A percentile compares a stretch with the other conserved stretches of the same genome.
These are phyloP conservation scores for Ophiocordyceps robertsii DNA, from an alignment of 2,329 filamentous ascomycete species.

Conservation along the genomic window DNA sequence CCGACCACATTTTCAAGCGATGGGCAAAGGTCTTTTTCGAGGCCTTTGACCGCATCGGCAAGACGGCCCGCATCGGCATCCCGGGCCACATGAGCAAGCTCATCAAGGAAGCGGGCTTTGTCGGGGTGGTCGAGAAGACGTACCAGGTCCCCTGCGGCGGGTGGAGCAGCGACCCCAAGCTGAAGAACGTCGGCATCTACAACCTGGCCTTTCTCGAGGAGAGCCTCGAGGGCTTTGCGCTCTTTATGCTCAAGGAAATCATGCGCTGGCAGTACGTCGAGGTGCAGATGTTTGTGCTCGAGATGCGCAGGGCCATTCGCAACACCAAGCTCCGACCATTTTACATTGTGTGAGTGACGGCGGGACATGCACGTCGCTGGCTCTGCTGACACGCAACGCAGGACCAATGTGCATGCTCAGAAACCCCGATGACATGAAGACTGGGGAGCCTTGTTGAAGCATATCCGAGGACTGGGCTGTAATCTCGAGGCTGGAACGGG, in stretches of 20 bases:
- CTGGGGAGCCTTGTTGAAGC: too few relatives aligned
- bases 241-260: conserved; percentile 14
- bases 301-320: conserved; percentile 11
- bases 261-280: conserved; percentile 12
- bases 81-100: conserved; percentile 8
- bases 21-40: conserved; percentile 12
- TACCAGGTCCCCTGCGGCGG: conserved; percentile 5
- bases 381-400: background rate
- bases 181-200: conserved; percentile 7
- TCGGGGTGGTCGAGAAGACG: conserved; percentile 3
- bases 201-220: conserved; percentile 12
- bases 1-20: conserved; percentile 12
- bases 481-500: too few relatives aligned
- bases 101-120: conserved; percentile 13
- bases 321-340: conserved; percentile 10
- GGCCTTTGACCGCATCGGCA: conserved; percentile 10
- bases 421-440: too few relatives aligned
- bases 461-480: too few relatives aligned
- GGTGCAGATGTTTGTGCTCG: conserved; percentile 10
- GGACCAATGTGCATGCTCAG: conserved; percentile 1
- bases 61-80: conserved; percentile 8
- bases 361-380: too few relatives aligned
- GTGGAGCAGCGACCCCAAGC: conserved; percentile 6
- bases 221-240: conserved; percentile 14
- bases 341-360: conserved; percentile 10